Base-by-base conservation (phyloP, 257 asterid species). In the Fraxinus pennsylvanica region DNA sequence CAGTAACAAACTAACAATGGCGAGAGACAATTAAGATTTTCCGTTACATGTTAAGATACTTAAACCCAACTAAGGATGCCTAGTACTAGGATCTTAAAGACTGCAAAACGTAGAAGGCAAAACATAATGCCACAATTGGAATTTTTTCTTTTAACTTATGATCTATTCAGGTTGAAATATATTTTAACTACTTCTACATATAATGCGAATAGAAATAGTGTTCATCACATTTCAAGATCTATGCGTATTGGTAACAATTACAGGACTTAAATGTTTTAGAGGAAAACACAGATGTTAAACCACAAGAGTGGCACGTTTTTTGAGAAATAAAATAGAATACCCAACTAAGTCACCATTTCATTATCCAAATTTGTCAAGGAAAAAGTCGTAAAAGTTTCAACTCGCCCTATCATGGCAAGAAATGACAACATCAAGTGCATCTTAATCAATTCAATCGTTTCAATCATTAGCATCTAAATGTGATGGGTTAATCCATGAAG, bases 151-250 rank as follows among this genome's bases (percentile, higher is more conserved):
- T 36, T 36, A 36, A 36, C 41, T 36, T 36, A 36, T 36, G 41
- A 36, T 33, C 36, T 33, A 66, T 70, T 25, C 39, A 54, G 43
- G 61, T 17, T 59, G 36, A 54, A 17, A 54, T 68, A 47, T 14
- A 32, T 57, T 30, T 54, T 74, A 27, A 22, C 61, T 47, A 69
- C 47, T 52, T 30, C 67, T 38, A 67, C 75, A 33, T 13, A 47
- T 21, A 25, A 79, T 80, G 61, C 8, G 10, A 25, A 21, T 2
- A 50, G 69, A 36, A 15, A 47, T 15, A 30, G 22, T 52, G 38
- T n/a, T 70, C 6, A 81, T 76, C 17, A 27, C 14, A 14, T 27
- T 61, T 75, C 72, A 63, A 75, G 43, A 65, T 63, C 39, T 4
- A 13, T 25, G 72, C 36, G 4, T 10, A 65, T 52, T 68, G 70